A percentile compares a stretch with the other conserved stretches of the same genome.
phyloP scores from a whole-genome alignment of 106 monocot genomes.

The Ottelia alismoides region DNA sequence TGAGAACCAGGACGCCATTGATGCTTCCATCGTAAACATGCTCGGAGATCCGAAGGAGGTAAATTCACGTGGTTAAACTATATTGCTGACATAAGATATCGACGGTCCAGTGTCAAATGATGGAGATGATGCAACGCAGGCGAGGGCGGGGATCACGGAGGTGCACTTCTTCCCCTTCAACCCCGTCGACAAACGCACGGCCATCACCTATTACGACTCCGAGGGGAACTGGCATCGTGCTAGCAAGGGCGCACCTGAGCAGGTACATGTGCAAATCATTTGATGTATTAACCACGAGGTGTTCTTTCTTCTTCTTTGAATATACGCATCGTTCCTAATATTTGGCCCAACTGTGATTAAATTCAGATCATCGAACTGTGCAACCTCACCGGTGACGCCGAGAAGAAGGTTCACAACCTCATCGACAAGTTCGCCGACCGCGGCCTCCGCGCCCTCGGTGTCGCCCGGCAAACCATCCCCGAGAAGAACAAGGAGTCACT shows the following conservation, averaged over 20 bases:
- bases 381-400: constrained; percentile 18
- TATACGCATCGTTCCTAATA: too few species aligned
- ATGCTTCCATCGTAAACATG: constrained; percentile 8
- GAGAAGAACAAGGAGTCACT: constrained; percentile 28
- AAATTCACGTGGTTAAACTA: too few species aligned
- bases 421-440: constrained; percentile 52
- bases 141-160: constrained; percentile 8
- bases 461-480: constrained; percentile 35
- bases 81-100: too few species aligned
- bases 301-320: too few species aligned
- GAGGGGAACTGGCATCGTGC: constrained; percentile 11
- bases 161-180: constrained; percentile 16
- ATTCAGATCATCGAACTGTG: constrained; percentile 40
- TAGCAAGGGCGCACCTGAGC: constrained; percentile 20
- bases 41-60: constrained; percentile 13
- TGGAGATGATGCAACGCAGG: neutral
- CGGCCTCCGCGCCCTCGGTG: constrained; percentile 42
- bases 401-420: constrained; percentile 26
- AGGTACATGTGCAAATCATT: too few species aligned
- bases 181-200: constrained; percentile 14
- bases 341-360: too few species aligned
- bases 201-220: constrained; percentile 12
- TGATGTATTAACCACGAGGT: too few species aligned
- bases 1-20: constrained; percentile 14
- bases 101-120: too few species aligned